Conservation (phyloP, 345 rosid species). For the Carallia brachiata region DNA sequence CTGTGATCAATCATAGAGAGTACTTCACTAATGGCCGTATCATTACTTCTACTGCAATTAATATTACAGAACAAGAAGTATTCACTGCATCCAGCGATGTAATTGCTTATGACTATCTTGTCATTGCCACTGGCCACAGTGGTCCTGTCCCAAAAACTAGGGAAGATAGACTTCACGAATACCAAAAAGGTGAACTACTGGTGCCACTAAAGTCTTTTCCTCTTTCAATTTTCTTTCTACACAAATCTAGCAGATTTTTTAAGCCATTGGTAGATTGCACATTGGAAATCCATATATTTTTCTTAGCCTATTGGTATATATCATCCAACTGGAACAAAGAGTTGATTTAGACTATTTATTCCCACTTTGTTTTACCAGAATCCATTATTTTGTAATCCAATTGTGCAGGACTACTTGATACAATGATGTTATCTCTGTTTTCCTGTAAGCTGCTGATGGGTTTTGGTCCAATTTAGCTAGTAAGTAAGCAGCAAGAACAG, state of each 20-base stretch:
- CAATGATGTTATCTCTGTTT: background rate
- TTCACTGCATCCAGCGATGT: slow-evolving; percentile 44
- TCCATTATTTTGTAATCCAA: too few relatives aligned
- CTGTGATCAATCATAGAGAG: slow-evolving; percentile 63
- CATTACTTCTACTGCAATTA: slow-evolving; percentile 54
- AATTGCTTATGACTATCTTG: slow-evolving; percentile 69
- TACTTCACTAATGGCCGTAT: slow-evolving; percentile 58
- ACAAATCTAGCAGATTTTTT: too few relatives aligned
- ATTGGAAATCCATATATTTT: background rate
- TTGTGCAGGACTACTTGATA: too few relatives aligned
- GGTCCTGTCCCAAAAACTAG: slow-evolving; percentile 54
- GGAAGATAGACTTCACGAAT: slow-evolving; percentile 54
- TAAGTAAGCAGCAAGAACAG: background rate
- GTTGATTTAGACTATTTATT: too few relatives aligned
- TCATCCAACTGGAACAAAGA: too few relatives aligned
- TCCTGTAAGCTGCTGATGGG: background rate
- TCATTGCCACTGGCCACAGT: slow-evolving; percentile 72
- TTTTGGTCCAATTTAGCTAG: background rate
- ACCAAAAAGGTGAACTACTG: slow-evolving; percentile 43
- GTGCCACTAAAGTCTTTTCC: background rate
- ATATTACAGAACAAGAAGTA: slow-evolving; percentile 59
- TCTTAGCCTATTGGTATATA: background rate
- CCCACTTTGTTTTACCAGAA: too few relatives aligned
- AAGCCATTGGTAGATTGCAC: background rate
- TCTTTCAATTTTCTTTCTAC: background rate